These are phyloP conservation scores for Rhodomyrtus tomentosa DNA, from an alignment of 345 rosid genomes.

Conservation along the genomic window DNA sequence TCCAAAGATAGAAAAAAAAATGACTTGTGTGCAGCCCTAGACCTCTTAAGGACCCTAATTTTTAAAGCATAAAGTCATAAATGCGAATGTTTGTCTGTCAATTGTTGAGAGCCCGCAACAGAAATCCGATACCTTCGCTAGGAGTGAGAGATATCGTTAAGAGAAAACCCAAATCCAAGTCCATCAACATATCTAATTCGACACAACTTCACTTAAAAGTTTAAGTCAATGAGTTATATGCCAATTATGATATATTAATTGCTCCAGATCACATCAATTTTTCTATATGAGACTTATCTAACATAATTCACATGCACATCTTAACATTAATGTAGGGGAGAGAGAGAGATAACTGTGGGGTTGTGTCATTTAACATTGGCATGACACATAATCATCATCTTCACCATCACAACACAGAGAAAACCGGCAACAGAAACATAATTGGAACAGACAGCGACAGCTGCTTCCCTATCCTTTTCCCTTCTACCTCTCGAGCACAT, in stretches of 20 bases:
- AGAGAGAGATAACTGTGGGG: not conserved
- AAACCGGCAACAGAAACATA: not conserved
- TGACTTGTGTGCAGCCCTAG: not conserved
- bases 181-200: too few species aligned
- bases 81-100: not conserved
- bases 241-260: too few species aligned
- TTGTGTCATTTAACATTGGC: not conserved
- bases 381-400: not conserved
- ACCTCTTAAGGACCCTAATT: not conserved
- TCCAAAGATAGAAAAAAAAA: not conserved
- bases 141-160: too few species aligned
- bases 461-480: slow-evolving; percentile 18
- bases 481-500: slow-evolving; percentile 22
- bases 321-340: not conserved
- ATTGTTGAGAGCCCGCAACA: too few species aligned
- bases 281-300: too few species aligned
- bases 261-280: too few species aligned
- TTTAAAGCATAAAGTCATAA: not conserved
- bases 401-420: not conserved
- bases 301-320: too few species aligned
- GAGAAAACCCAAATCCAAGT: too few species aligned
- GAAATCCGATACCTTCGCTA: too few species aligned
- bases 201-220: too few species aligned
- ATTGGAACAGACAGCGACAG: slow-evolving; percentile 23
- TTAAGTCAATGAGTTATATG: too few species aligned